Evolutionary conservation across 768 basidiomycete species (phyloP).

Genomic region (Multifurca ochricompacta): DNA sequence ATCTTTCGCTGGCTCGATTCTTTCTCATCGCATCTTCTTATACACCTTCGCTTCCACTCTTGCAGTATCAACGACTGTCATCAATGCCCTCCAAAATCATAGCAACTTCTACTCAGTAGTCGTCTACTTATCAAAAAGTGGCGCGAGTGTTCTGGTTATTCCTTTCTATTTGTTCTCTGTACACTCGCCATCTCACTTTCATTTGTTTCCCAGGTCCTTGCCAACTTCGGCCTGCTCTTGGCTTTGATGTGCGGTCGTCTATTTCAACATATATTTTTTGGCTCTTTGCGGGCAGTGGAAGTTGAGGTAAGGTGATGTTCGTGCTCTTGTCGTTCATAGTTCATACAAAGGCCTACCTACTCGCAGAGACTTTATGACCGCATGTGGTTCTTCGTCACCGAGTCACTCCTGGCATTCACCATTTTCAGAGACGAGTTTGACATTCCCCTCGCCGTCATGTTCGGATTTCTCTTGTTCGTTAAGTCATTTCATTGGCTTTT

Average conservation of each 20-base stretch:
- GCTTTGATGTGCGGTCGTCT: constrained; percentile 69
- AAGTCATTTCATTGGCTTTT: constrained; percentile 99
- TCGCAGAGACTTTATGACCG: constrained; percentile 89
- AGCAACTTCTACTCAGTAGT: constrained; percentile 93
- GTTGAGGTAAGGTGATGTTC: constrained; percentile 59
- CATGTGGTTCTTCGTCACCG: constrained; percentile 96
- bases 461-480: constrained; percentile 87
- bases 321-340: neutral
- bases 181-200: neutral
- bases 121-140: constrained; percentile 88
- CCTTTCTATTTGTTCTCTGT: neutral
- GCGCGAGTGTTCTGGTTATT: constrained; percentile 82
- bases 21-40: constrained; percentile 56
- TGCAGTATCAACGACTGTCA: constrained; percentile 64
- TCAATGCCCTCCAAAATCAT: constrained; percentile 72
- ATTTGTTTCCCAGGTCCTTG: constrained; percentile 54
- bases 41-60: constrained; percentile 62
- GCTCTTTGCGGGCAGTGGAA: constrained; percentile 76
- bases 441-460: constrained; percentile 87
- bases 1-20: constrained; percentile 42
- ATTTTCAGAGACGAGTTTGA: constrained; percentile 97
- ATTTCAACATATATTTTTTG: constrained; percentile 87
- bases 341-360: neutral
- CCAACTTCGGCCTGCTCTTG: constrained; percentile 81
- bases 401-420: constrained; percentile 91